Percentiles rank a stretch among this genome's conserved stretches.
Conservation (phyloP, 768 basidiomycete species). For the Pleurotus salmoneostramineus region DNA sequence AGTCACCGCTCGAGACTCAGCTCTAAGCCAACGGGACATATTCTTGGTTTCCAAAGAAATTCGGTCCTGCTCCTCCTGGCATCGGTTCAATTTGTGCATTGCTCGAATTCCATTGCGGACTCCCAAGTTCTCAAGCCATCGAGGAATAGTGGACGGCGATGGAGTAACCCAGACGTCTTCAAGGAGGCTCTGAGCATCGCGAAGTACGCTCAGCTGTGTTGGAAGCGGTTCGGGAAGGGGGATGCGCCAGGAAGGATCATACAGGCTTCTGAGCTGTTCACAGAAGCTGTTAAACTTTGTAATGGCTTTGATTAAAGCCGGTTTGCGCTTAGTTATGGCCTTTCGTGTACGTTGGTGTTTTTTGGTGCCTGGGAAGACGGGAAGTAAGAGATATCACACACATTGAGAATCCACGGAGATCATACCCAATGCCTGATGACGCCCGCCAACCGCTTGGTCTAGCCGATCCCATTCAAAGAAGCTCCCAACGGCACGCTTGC, state of each 20-base stretch:
- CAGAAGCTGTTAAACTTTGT: conserved; percentile 23
- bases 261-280: conserved; percentile 17
- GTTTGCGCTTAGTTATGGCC: conserved; percentile 25
- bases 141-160: conserved; percentile 10
- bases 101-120: conserved; percentile 26
- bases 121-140: conserved; percentile 28
- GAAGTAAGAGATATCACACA: not conserved
- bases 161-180: conserved; percentile 32
- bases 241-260: conserved; percentile 19
- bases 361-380: conserved; percentile 20
- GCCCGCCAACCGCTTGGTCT: conserved; percentile 26
- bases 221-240: conserved; percentile 28
- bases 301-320: conserved; percentile 23
- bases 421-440: conserved; percentile 24
- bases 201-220: conserved; percentile 20
- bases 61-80: conserved; percentile 22
- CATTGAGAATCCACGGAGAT: not conserved
- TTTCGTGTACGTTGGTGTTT: conserved; percentile 26
- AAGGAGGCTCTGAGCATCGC: conserved; percentile 21
- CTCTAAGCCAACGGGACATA: conserved; percentile 30
- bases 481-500: conserved; percentile 24
- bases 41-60: conserved; percentile 26
- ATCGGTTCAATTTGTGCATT: conserved; percentile 22
- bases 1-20: too few species aligned
- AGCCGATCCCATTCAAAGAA: conserved; percentile 36